Conservation (phyloP, 2,329 filamentous ascomycete species). For the Verticillium nubilum region DNA sequence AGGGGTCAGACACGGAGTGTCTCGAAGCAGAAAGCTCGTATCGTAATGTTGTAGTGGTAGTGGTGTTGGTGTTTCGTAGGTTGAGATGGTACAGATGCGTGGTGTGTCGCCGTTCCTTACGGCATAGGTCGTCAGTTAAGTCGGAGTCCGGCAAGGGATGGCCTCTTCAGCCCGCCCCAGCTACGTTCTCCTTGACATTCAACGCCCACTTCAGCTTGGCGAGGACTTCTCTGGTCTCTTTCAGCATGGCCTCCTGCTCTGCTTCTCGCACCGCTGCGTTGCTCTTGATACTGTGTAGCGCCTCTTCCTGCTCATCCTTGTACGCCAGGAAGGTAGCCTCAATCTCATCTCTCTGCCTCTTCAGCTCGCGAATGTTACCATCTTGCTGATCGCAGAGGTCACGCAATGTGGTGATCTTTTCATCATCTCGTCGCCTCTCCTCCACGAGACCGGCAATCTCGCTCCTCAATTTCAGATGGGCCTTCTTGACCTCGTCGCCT, state of each 20-base stretch:
- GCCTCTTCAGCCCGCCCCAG: conserved; percentile 41
- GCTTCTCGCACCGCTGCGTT: conserved; percentile 52
- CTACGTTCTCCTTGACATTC: conserved; percentile 57
- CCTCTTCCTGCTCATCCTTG: conserved; percentile 57
- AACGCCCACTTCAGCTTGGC: conserved; percentile 70
- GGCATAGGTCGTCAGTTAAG: not conserved
- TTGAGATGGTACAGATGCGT: not conserved
- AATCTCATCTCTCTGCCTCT: conserved; percentile 58
- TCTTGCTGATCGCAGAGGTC: conserved; percentile 71
- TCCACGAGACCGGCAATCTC: conserved; percentile 51
- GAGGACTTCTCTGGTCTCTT: conserved; percentile 54
- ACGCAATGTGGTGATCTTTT: conserved; percentile 57
- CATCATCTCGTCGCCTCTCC: conserved; percentile 54
- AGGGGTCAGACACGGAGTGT: not conserved
- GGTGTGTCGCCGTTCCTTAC: not conserved
- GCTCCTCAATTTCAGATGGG: conserved; percentile 40
- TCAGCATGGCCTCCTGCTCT: conserved; percentile 54
- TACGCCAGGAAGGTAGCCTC: conserved; percentile 56
- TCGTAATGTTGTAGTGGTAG: not conserved
- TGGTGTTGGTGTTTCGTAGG: not conserved
- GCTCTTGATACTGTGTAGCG: conserved; percentile 53
- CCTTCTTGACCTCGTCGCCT: conserved; percentile 53
- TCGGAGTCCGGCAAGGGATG: not conserved
- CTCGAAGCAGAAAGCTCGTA: not conserved
- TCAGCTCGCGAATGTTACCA: conserved; percentile 56